Evolutionary conservation across 163 green algal species (phyloP).

Genomic region (Chlamydomonas reinhardtii): DNA sequence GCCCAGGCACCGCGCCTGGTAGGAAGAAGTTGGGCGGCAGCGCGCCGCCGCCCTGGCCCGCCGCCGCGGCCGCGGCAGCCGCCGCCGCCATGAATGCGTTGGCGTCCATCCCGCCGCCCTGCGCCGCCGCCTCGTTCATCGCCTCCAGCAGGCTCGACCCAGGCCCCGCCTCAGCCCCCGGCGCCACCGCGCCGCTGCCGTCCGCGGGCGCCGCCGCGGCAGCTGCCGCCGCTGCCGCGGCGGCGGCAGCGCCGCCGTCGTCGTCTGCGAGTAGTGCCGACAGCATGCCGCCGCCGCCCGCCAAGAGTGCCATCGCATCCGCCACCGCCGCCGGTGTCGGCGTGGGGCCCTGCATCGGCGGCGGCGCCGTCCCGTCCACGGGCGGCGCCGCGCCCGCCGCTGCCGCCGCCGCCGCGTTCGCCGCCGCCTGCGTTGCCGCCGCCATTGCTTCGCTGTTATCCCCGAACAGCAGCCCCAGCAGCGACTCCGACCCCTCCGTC

Average conservation of each 20-base stretch:
- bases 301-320: background rate
- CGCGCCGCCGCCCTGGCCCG: too few species aligned
- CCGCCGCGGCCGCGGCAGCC: too few species aligned
- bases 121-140: too few species aligned
- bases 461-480: constrained; percentile 29
- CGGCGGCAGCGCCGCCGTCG: background rate
- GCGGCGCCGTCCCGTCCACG: background rate
- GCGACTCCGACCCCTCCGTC: background rate
- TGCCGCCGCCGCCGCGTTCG: background rate
- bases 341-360: too few species aligned
- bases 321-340: background rate
- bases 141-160: too few species aligned
- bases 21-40: too few species aligned
- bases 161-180: too few species aligned
- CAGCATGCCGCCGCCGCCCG: background rate
- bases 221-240: background rate
- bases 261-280: constrained; percentile 10
- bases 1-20: too few species aligned
- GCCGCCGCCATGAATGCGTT: too few species aligned
- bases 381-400: background rate
- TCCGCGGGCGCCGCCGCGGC: background rate
- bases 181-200: too few species aligned
- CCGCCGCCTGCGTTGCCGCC: background rate
- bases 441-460: background rate
- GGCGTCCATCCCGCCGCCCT: too few species aligned